Evolutionary conservation across 208 protist genomes (phyloP), one percentile per base, ranked within the genome.

Genomic region (Wallacemonas collosoma): DNA sequence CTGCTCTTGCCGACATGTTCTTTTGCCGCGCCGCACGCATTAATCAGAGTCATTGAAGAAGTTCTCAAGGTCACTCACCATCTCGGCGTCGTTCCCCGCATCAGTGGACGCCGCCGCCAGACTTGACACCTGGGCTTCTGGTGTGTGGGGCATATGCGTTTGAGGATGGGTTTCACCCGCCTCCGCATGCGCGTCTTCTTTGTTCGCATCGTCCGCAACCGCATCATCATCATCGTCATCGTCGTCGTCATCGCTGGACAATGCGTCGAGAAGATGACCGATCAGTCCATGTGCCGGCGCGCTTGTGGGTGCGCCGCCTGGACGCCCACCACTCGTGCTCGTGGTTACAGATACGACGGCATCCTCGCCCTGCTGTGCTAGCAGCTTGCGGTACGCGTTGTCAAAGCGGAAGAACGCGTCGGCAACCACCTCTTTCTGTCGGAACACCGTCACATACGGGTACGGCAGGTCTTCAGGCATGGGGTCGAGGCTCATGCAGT

Each of bases 341-440:
- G 38, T 1, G 12, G 17, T 38, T 6, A 58, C 53, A 5, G 57
- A n/a, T 9, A 44, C 17, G 15, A 15, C 43, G 41, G 41, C 45
- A 53, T 54, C 51, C 35, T 3, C 70, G 53, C 60, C 65, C 61
- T 73, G 63, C 47, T 63, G 45, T 60, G 57, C 70, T 55, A 81
- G 68, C 47, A 94, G 71, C 41, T 65, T 64, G 12, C 70, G 70
- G 61, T 95, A 94, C 58, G 70, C 67, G 51, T 93, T 84, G 60
- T 79, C 85, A 57, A 96, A 96, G 47, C 80, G 71, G 51, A 96
- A 95, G 60, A 96, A 96, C 1, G 83, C 86, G 67, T 96, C 92
- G 7, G 89, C 92, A 39, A 85, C 86, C 74, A 94, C 94, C 77
- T 95, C 81, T 26, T 76, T 79, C 14, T 84, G 89, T 2, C 89